Percentiles rank a stretch among this genome's conserved stretches.
Conservation (phyloP, 73 alveolate species). For the Paramecium sexaurelia region DNA sequence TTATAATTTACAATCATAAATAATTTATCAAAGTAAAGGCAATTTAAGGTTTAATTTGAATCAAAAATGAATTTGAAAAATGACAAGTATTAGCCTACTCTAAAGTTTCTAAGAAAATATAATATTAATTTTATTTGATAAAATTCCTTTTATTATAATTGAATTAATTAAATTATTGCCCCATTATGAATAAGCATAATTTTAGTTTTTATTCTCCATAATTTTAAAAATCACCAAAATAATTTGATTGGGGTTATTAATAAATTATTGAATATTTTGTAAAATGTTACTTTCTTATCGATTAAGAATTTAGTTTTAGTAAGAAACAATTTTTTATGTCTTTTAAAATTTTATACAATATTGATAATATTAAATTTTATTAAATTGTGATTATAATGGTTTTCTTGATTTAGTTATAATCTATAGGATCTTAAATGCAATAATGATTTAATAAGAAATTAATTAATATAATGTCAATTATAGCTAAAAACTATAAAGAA, state of each 20-base stretch:
- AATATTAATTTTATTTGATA: neutral
- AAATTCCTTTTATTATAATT: neutral
- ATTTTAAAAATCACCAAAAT: neutral
- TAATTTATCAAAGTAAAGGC: neutral
- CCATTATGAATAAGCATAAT: neutral
- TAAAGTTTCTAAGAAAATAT: neutral
- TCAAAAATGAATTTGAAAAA: neutral
- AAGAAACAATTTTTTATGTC: neutral
- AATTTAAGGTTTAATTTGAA: neutral
- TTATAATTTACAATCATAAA: neutral
- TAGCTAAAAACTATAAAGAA: neutral
- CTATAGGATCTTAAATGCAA: neutral
- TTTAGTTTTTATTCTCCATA: neutral
- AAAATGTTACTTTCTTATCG: neutral
- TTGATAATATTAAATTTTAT: neutral
- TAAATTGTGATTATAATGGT: neutral
- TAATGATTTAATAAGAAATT: neutral
- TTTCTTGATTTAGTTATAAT: neutral
- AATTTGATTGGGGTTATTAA: neutral
- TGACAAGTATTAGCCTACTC: neutral
- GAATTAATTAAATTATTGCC: neutral
- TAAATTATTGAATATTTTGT: neutral
- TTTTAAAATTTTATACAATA: neutral
- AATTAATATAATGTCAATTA: neutral
- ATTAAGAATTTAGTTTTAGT: neutral